These are phyloP conservation scores for Naematelia encephala DNA, from an alignment of 768 basidiomycete species.

Conservation along the genomic window DNA sequence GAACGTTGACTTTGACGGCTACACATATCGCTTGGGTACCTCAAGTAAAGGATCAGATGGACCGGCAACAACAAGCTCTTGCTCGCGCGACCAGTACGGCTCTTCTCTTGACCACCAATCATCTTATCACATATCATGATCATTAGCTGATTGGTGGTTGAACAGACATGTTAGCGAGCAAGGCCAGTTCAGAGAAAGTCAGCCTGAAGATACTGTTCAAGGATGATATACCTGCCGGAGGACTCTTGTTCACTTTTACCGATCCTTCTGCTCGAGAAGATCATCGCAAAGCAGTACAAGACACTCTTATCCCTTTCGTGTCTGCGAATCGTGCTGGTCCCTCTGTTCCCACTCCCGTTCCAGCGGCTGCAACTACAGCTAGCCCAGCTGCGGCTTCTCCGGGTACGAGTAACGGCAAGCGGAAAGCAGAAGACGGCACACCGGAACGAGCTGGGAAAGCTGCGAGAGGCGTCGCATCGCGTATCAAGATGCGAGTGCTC, in stretches of 20 bases:
- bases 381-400: conserved; percentile 4
- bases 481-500: conserved; percentile 56
- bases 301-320: conserved; percentile 42
- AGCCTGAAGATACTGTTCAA: conserved; percentile 48
- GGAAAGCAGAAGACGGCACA: conserved; percentile 29
- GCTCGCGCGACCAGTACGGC: conserved; percentile 33
- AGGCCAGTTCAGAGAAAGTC: conserved; percentile 40
- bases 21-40: conserved; percentile 43
- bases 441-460: conserved; percentile 5
- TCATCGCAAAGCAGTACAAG: conserved; percentile 44
- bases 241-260: conserved; percentile 48
- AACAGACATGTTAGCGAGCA: conserved; percentile 49
- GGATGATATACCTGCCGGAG: conserved; percentile 42
- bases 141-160: conserved; percentile 4
- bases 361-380: conserved; percentile 8
- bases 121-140: not conserved
- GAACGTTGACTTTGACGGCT: conserved; percentile 26
- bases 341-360: not conserved
- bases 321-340: conserved; percentile 33
- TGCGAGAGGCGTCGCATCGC: conserved; percentile 10
- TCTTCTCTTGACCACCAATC: not conserved
- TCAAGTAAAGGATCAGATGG: conserved; percentile 26
- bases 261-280: conserved; percentile 11
- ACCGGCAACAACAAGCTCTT: conserved; percentile 39
- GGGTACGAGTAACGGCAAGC: conserved; percentile 15